phyloP scores from a whole-genome alignment of 352 stramenopile genomes.

The Peronospora belbahrii region DNA sequence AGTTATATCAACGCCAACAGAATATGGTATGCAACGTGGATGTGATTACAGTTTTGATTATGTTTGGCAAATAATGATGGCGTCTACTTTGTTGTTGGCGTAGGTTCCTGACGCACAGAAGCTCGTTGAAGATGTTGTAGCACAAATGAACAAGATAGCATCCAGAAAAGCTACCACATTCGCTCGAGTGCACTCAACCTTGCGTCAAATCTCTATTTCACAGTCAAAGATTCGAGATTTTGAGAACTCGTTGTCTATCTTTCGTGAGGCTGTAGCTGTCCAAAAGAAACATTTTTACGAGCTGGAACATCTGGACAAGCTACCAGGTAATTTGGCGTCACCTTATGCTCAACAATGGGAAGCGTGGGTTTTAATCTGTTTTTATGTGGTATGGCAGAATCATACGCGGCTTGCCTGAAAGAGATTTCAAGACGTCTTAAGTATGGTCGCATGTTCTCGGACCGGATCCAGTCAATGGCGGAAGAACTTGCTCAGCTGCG shows the following conservation, averaged over 20 bases:
- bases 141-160: constrained; percentile 46
- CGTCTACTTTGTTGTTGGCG: constrained; percentile 2
- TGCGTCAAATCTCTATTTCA: constrained; percentile 67
- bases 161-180: constrained; percentile 47
- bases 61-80: neutral
- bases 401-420: constrained; percentile 68
- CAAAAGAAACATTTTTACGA: constrained; percentile 85
- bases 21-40: constrained; percentile 38
- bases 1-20: constrained; percentile 67
- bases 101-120: constrained; percentile 65
- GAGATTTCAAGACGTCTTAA: constrained; percentile 66
- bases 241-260: constrained; percentile 76
- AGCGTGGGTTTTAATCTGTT: neutral
- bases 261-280: constrained; percentile 58
- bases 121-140: constrained; percentile 51
- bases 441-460: constrained; percentile 69
- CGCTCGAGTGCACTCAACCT: constrained; percentile 41
- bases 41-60: neutral
- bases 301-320: constrained; percentile 74
- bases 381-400: constrained; percentile 29
- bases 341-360: neutral
- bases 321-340: constrained; percentile 39
- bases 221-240: constrained; percentile 88
- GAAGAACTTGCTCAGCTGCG: constrained; percentile 76
- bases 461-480: constrained; percentile 80